Base-by-base conservation (phyloP, 2,329 filamentous ascomycete species). In the Arthrobotrys megalospora region DNA sequence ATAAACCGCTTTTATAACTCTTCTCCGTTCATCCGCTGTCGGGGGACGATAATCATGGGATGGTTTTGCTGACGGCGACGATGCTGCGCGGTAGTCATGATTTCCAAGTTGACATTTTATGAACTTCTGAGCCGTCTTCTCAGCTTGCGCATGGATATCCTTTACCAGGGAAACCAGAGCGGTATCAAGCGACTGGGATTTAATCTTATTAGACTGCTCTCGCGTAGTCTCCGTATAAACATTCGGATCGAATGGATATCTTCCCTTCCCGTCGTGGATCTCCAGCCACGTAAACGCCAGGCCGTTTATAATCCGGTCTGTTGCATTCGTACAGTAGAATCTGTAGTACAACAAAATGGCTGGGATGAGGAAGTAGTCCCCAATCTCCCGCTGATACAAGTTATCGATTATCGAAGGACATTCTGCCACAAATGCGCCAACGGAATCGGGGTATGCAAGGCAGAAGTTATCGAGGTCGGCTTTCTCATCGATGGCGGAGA, bases 381-480 rank as follows among this genome's bases (percentile, higher is more conserved):
- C 11, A 36, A 73, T 73, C 48, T 73, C 69, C n/a, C 36, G 8
- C 48, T 38, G 50, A 24, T 73, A 50, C 6, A 66, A 6, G 4
- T 5, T 48, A 14, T 73, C 69, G 10, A 55, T 6, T 3, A 73
- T 24, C 7, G 14, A 58, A 8, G 58, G 50, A 19, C 65, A 16
- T 24, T 36, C 41, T 24, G 60, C 12, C 12, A 73, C 41, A 16
- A 73, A 64, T 10, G 36, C 60, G 1, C 28, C 60, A 36, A 43
- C 38, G 48, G 43, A 48, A 1, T 58, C 10, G 5, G 69, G 69
- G 21, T 48, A 48, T 21, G 69, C 69, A 24, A 36, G 60, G 47
- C 69, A 73, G 60, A 73, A 34, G 38, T 41, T 65, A 32, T 73
- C 69, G 10, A 73, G 60, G 41, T 73, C 69, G 24, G 34, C 24